These are phyloP conservation scores for Acorus calamus DNA, from an alignment of 106 monocot genomes.

Conservation along the genomic window DNA sequence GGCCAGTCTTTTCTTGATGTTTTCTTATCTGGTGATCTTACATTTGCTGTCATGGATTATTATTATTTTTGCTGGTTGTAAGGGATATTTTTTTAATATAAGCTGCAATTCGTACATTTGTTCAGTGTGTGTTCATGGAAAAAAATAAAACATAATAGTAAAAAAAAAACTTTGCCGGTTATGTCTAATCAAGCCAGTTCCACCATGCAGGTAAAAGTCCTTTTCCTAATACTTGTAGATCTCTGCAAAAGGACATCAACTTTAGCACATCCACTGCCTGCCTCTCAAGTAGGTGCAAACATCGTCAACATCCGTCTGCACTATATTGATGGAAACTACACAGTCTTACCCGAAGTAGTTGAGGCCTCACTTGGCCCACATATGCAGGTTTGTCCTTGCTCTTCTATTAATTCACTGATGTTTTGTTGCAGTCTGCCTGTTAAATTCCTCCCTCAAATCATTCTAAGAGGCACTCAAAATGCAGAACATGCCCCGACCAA, in stretches of 20 bases:
- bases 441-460: not conserved
- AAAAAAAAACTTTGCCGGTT: no score
- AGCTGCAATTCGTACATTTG: no score
- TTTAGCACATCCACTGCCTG: slow-evolving; percentile 69
- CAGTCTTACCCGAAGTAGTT: slow-evolving; percentile 94
- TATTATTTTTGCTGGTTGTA: no score
- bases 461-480: slow-evolving; percentile 2
- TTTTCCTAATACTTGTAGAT: slow-evolving; percentile 91
- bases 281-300: slow-evolving; percentile 75
- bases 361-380: slow-evolving; percentile 95
- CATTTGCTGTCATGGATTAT: no score
- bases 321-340: slow-evolving; percentile 97
- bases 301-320: slow-evolving; percentile 81
- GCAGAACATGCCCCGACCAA: slow-evolving; percentile 97
- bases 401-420: not conserved
- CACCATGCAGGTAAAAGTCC: slow-evolving; percentile 69
- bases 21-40: no score
- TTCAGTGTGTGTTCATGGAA: no score
- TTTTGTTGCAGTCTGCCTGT: not conserved
- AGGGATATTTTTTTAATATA: no score
- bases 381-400: slow-evolving; percentile 62
- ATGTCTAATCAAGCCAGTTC: not conserved
- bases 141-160: no score
- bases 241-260: slow-evolving; percentile 79
- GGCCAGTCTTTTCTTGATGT: no score